These are phyloP conservation scores for Syzygium oleosum DNA, from an alignment of 345 rosid genomes.

Conservation along the genomic window DNA sequence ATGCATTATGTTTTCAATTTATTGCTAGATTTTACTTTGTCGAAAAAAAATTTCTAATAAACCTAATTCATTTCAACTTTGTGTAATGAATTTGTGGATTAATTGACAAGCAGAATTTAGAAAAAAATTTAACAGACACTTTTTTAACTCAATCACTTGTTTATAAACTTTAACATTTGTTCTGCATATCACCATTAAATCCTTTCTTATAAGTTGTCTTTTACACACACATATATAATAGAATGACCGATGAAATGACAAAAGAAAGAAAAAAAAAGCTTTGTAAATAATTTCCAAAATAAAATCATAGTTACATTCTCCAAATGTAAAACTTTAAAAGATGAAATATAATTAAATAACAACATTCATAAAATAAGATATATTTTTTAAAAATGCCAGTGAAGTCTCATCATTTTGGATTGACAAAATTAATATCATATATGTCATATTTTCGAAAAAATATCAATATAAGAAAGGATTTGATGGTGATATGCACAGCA, in stretches of 20 bases:
- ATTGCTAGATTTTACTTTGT: not conserved
- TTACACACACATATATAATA: no score
- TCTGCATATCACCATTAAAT: not conserved
- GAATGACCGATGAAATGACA: not conserved
- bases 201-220: not conserved
- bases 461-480: not conserved
- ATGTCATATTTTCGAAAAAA: no score
- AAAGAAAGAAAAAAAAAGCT: no score
- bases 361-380: no score
- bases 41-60: no score
- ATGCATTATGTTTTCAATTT: not conserved
- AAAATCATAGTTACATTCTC: not conserved
- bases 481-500: not conserved
- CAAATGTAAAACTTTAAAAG: not conserved
- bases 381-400: not conserved
- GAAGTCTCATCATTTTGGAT: not conserved
- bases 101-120: no score
- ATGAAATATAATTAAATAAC: not conserved
- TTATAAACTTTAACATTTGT: no score
- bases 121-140: no score
- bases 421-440: not conserved
- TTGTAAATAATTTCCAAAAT: no score
- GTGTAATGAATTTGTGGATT: no score
- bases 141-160: no score
- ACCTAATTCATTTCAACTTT: no score